phyloP scores from a whole-genome alignment of 78 protist genomes.

The Dictyostelium intermedium region DNA sequence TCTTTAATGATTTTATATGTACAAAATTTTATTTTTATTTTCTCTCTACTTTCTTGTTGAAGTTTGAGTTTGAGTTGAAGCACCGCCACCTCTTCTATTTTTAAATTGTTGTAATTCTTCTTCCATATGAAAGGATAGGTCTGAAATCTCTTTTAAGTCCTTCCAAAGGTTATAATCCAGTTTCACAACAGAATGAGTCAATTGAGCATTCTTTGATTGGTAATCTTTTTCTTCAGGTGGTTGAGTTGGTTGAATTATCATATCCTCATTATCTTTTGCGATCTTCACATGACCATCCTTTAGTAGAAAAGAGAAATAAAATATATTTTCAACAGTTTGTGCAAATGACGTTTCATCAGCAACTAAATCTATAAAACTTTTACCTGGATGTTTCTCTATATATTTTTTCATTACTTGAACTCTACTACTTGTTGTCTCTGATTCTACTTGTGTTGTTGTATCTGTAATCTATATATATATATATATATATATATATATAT shows the following conservation, averaged over 20 bases:
- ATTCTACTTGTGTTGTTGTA: neutral
- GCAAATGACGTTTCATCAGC: slow-evolving; percentile 26
- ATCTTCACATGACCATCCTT: slow-evolving; percentile 62
- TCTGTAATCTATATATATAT: neutral
- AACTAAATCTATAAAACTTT: slow-evolving; percentile 22
- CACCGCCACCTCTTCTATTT: neutral
- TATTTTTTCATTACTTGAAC: slow-evolving; percentile 25
- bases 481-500: neutral
- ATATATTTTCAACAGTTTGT: slow-evolving; percentile 53
- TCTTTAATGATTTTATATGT: neutral
- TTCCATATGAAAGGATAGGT: neutral
- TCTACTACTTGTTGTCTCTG: slow-evolving; percentile 51
- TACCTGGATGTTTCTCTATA: neutral
- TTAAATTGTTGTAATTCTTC: neutral
- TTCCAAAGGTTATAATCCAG: slow-evolving; percentile 50
- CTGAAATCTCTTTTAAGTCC: neutral
- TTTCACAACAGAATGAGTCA: slow-evolving; percentile 22
- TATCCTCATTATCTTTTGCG: neutral
- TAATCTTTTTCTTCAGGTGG: slow-evolving; percentile 73
- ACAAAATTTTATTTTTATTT: neutral
- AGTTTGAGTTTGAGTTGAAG: neutral
- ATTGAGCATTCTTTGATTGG: neutral
- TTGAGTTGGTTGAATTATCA: neutral
- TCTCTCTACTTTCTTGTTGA: neutral
- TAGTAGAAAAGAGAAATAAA: slow-evolving; percentile 42